These are phyloP conservation scores for Venturiaceae sp. DNA, from an alignment of 2,329 filamentous ascomycete species.

Conservation along the genomic window DNA sequence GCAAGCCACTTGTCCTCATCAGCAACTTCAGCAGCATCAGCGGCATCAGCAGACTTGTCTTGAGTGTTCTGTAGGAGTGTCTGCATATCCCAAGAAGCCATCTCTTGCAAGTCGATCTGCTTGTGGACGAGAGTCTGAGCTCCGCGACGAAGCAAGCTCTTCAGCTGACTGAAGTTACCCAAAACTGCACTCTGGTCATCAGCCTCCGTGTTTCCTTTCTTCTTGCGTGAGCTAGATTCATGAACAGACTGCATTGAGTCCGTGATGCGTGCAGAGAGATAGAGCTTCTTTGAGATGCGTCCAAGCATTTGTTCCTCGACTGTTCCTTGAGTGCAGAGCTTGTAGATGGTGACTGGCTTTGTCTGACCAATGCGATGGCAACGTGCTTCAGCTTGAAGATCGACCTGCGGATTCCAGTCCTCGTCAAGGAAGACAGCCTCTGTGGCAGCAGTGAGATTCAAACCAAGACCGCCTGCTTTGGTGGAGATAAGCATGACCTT, in stretches of 20 bases:
- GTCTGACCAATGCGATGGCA: conserved; percentile 47
- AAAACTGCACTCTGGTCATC: conserved; percentile 39
- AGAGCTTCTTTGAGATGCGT: conserved; percentile 51
- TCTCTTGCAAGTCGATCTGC: conserved; percentile 44
- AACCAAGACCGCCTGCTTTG: conserved; percentile 44
- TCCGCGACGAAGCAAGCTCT: conserved; percentile 44
- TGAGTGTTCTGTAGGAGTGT: conserved; percentile 45
- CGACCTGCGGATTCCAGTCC: conserved; percentile 46
- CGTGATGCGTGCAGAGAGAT: conserved; percentile 50
- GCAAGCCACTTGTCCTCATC: conserved; percentile 47
- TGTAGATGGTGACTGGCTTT: conserved; percentile 44
- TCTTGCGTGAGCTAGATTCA: conserved; percentile 19
- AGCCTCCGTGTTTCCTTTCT: conserved; percentile 12
- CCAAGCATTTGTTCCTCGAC: conserved; percentile 51
- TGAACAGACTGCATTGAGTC: conserved; percentile 49
- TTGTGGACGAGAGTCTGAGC: conserved; percentile 42
- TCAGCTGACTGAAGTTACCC: conserved; percentile 41
- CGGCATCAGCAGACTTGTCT: conserved; percentile 31
- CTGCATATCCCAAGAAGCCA: conserved; percentile 48
- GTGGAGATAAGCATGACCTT: conserved; percentile 48
- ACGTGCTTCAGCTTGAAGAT: conserved; percentile 43
- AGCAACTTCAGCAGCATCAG: conserved; percentile 21
- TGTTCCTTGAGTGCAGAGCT: conserved; percentile 46
- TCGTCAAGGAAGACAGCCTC: conserved; percentile 49
- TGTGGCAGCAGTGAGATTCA: conserved; percentile 44